Conservation (phyloP, 1,284 basidiomycete species). For the Ganoderma sp. region DNA sequence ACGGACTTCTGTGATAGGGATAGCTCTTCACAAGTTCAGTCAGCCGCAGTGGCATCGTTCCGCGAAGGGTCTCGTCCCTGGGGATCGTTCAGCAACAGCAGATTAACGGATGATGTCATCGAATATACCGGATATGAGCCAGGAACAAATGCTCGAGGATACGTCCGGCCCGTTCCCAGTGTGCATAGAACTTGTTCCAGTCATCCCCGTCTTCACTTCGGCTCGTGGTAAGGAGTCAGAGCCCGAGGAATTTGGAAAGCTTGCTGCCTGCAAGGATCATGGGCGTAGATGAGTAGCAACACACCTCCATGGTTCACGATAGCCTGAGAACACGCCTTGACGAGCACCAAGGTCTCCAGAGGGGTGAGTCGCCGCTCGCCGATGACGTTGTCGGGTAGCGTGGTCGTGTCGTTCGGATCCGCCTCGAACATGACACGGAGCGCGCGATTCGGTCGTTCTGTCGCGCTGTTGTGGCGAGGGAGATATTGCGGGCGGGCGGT, state of each 20-base stretch:
- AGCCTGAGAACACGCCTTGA: conserved; percentile 66
- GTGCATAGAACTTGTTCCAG: conserved; percentile 66
- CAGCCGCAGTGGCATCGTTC: conserved; percentile 69
- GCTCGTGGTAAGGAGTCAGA: conserved; percentile 66
- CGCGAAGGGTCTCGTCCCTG: conserved; percentile 63
- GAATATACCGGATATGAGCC: conserved; percentile 64
- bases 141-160: conserved; percentile 78
- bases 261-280: conserved; percentile 58
- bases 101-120: conserved; percentile 10
- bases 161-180: conserved; percentile 73
- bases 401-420: conserved; percentile 51
- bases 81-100: conserved; percentile 16
- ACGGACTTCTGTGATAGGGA: conserved; percentile 53
- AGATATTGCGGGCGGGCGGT: no score
- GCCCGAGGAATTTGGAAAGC: conserved; percentile 69
- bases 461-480: no score
- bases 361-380: conserved; percentile 62
- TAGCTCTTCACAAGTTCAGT: conserved; percentile 72
- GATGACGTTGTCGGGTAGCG: conserved; percentile 55
- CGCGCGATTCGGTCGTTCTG: no score
- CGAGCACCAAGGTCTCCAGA: conserved; percentile 61
- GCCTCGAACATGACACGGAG: conserved; percentile 65
- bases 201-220: conserved; percentile 55
- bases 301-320: conserved; percentile 64
- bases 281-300: conserved; percentile 6